Conservation (phyloP, 2,329 filamentous ascomycete species). For the Metarhizium anisopliae region DNA sequence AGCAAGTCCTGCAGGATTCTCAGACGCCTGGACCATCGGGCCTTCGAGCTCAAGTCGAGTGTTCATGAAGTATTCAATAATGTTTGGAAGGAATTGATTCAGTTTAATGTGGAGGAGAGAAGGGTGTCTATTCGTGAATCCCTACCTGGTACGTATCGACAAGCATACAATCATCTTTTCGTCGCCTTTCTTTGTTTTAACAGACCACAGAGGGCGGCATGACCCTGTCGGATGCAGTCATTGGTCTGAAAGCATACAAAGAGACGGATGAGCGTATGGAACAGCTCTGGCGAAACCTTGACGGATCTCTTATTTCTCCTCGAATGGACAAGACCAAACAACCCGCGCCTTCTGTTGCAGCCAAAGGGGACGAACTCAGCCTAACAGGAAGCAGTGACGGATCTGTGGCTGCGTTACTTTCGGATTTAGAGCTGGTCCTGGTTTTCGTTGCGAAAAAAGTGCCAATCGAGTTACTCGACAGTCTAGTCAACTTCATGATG, state of each 20-base stretch:
- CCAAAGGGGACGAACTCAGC: slow-evolving; percentile 32
- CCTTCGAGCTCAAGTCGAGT: slow-evolving; percentile 55
- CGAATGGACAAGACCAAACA: slow-evolving; percentile 38
- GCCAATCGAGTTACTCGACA: slow-evolving; percentile 44
- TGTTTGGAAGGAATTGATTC: slow-evolving; percentile 63
- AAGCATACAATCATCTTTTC: neutral
- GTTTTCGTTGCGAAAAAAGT: slow-evolving; percentile 42
- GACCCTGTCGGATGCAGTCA: slow-evolving; percentile 43
- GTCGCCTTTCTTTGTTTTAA: slow-evolving; percentile 10
- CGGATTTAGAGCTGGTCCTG: slow-evolving; percentile 43
- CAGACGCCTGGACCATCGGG: slow-evolving; percentile 55
- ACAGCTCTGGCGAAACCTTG: slow-evolving; percentile 53
- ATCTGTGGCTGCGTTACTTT: slow-evolving; percentile 41
- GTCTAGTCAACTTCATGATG: slow-evolving; percentile 62
- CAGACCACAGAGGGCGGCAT: slow-evolving; percentile 36
- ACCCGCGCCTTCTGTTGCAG: slow-evolving; percentile 29
- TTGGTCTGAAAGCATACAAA: slow-evolving; percentile 49
- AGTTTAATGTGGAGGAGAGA: slow-evolving; percentile 46
- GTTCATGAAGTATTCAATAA: slow-evolving; percentile 58
- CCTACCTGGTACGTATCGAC: slow-evolving; percentile 34
- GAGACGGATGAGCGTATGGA: slow-evolving; percentile 52
- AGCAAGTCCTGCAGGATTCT: slow-evolving; percentile 54
- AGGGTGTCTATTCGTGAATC: slow-evolving; percentile 47
- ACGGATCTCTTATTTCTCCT: slow-evolving; percentile 50
- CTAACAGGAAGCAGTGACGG: slow-evolving; percentile 33